These are phyloP conservation scores for Penicillium frequentans DNA, from an alignment of 2,329 filamentous ascomycete species.

Conservation along the genomic window DNA sequence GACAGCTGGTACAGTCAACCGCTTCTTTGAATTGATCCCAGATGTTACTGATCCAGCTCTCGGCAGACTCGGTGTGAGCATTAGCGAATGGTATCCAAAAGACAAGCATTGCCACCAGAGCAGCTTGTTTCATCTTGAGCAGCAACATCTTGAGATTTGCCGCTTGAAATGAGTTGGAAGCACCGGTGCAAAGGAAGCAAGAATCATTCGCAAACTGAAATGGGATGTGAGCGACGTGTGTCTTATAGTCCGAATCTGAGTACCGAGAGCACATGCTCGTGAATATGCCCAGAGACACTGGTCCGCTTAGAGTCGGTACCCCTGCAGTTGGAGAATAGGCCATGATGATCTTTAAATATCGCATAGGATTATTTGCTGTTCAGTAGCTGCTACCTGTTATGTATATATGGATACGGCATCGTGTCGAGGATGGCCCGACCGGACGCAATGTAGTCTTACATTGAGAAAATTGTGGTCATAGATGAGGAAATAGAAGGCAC, in stretches of 20 bases:
- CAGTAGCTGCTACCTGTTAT: not conserved
- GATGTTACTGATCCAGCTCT: conserved; percentile 22
- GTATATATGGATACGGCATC: not conserved
- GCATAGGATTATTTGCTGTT: not conserved
- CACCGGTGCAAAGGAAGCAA: not conserved
- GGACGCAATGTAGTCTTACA: not conserved
- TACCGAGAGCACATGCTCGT: not conserved
- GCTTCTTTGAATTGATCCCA: conserved; percentile 33
- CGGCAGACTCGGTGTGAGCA: conserved; percentile 10
- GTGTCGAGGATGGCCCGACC: not conserved
- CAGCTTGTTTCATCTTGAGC: conserved; percentile 12
- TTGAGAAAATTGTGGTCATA: not conserved
- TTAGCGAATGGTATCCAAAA: conserved; percentile 7
- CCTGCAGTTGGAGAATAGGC: not conserved
- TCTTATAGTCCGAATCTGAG: not conserved
- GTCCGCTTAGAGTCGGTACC: conserved; percentile 5
- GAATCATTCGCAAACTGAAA: not conserved
- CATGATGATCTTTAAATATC: not conserved
- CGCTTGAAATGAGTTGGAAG: not conserved
- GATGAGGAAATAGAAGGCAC: not conserved
- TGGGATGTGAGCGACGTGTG: not conserved
- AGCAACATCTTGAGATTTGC: not conserved
- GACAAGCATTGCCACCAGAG: conserved; percentile 10
- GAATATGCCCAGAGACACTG: not conserved
- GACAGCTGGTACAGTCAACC: conserved; percentile 33